Evolutionary conservation across 805 yeast genomes (phyloP).

Genomic region (Vanderwaltozyma tropicalis): DNA sequence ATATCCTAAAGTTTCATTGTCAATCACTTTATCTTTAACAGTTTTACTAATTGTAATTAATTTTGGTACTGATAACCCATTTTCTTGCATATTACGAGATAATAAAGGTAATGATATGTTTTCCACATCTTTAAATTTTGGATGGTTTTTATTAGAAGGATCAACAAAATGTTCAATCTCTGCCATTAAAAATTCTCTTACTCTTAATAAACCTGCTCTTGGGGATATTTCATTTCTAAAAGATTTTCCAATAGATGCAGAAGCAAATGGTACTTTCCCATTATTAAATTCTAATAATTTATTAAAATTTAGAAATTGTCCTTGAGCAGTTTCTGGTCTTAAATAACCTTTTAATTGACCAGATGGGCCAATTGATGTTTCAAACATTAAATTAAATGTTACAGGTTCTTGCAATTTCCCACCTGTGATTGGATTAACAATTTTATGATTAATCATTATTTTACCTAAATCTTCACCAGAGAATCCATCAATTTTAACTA

Average conservation of each 20-base stretch:
- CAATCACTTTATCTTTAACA: slow-evolving; percentile 76
- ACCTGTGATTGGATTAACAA: slow-evolving; percentile 85
- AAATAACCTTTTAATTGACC: slow-evolving; percentile 91
- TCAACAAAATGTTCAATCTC: slow-evolving; percentile 98
- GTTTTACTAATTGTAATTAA: slow-evolving; percentile 81
- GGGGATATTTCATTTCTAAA: slow-evolving; percentile 99
- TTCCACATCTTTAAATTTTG: slow-evolving; percentile 65
- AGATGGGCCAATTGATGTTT: slow-evolving; percentile 97
- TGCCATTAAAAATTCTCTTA: slow-evolving; percentile 98
- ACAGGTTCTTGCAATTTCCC: slow-evolving; percentile 80
- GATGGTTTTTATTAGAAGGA: slow-evolving; percentile 77
- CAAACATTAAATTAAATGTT: slow-evolving; percentile 97
- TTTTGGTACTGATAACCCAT: slow-evolving; percentile 63
- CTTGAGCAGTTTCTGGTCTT: slow-evolving; percentile 99
- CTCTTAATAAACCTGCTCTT: slow-evolving; percentile 93
- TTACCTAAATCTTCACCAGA: slow-evolving; percentile 90
- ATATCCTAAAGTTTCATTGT: slow-evolving; percentile 94
- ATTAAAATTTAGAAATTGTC: slow-evolving; percentile 92
- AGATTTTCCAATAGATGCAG: slow-evolving; percentile 96
- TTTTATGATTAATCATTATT: slow-evolving; percentile 69
- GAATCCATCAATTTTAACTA: slow-evolving; percentile 92
- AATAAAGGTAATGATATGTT: slow-evolving; percentile 66
- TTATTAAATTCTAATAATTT: slow-evolving; percentile 91
- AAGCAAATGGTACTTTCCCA: slow-evolving; percentile 97
- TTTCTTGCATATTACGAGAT: slow-evolving; percentile 79